Base-by-base conservation (phyloP, 192 early-diverging fungal genomes). In the Backusella circina region DNA sequence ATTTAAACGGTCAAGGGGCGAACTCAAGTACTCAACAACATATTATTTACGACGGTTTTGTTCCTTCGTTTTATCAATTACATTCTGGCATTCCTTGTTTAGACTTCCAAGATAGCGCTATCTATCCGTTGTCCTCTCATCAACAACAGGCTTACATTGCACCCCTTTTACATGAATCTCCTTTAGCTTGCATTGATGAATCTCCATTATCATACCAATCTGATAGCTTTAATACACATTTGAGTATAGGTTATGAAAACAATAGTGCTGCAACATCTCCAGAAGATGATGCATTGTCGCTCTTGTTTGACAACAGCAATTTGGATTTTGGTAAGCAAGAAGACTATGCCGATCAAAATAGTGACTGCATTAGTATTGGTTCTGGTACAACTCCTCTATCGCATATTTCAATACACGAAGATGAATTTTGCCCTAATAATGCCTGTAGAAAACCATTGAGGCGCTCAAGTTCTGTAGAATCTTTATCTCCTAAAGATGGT, bases 151-250 rank as follows among this genome's bases (percentile, higher is more conserved):
- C 26, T 26, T 28, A 61, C 10, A 61, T 61, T 61, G 21, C 23
- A 61, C 54, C 54, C 28, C 23, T 61, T 61, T 61, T 61, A 61
- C 54, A 61, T 61, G 54, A 61, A 61, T 61, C 54, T 61, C 54
- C 54, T 28, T 61, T 61, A 28, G 54, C 54, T 3, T 61, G 54
- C 26, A 26, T 61, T 26, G n/a, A 3, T 28, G 23, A 61, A 28
- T 61, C 54, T 12, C 54, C 54, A 28, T 28, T 61, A 61, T 61
- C 54, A 61, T 61, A 61, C n/a, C 54, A 28, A 28, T 61, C 54
- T 12, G 54, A 61, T 61, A 61, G 26, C 10, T 61, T 61, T 61
- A 61, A 61, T 4, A 61, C 54, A 12, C 23, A 26, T 26, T 12
- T 61, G 23, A 61, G 54, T 26, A 23, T 61, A 28, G 26, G 21